Conservation (phyloP, 768 basidiomycete species). For the Mycena latifolia region DNA sequence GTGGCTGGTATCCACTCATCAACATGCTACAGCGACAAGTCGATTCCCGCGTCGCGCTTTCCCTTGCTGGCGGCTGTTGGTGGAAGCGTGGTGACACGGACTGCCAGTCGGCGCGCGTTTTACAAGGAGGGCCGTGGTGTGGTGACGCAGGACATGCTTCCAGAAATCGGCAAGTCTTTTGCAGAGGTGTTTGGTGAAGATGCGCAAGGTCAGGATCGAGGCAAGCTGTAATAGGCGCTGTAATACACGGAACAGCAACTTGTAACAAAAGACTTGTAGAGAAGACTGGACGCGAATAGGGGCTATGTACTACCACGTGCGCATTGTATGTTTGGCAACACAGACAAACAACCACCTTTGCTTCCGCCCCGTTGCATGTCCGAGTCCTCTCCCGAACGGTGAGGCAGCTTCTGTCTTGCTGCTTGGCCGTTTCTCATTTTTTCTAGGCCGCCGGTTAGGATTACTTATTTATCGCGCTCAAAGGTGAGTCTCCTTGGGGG, state of each 20-base stretch:
- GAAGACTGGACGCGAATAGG: conserved; percentile 10
- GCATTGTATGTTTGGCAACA: neutral
- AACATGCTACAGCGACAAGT: conserved; percentile 58
- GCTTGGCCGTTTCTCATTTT: neutral
- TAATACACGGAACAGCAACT: neutral
- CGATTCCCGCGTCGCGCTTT: conserved; percentile 71
- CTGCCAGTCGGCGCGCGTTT: conserved; percentile 84
- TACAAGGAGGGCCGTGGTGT: conserved; percentile 81
- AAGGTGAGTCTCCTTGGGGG: conserved; percentile 16
- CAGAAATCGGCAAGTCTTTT: conserved; percentile 77
- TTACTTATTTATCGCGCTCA: conserved; percentile 31
- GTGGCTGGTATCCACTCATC: neutral
- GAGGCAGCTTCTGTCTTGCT: neutral
- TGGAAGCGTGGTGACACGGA: conserved; percentile 90
- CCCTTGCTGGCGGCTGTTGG: conserved; percentile 89
- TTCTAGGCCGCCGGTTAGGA: conserved; percentile 22
- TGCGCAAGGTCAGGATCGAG: conserved; percentile 52
- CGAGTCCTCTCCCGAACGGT: conserved; percentile 24
- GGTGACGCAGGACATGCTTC: conserved; percentile 84
- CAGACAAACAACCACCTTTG: neutral
- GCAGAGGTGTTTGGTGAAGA: conserved; percentile 76
- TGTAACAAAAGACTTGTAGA: no score
- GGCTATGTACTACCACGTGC: neutral
- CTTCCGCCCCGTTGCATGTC: neutral
- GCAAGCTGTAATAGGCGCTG: conserved; percentile 45